A percentile compares a stretch with the other conserved stretches of the same genome.
These are phyloP conservation scores for Pythium aphanidermatum DNA, from an alignment of 352 stramenopile genomes.

Conservation along the genomic window DNA sequence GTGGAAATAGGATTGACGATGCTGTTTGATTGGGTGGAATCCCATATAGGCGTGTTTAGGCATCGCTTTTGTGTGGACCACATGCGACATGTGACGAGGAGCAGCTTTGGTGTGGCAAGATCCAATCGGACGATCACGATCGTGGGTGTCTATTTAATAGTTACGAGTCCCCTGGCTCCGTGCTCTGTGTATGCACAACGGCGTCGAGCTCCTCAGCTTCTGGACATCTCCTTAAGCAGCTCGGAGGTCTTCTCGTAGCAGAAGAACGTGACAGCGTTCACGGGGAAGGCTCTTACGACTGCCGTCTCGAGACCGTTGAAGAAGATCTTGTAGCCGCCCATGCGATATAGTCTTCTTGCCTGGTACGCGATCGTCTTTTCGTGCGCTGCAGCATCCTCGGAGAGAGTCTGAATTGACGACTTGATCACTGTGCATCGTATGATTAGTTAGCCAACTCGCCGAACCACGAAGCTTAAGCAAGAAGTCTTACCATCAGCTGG, in stretches of 20 bases:
- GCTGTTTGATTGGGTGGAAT: slow-evolving; percentile 2
- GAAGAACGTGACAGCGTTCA: slow-evolving; percentile 85
- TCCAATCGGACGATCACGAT: too few relatives aligned
- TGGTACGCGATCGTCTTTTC: slow-evolving; percentile 77
- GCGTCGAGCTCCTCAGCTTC: slow-evolving; percentile 12
- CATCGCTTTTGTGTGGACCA: slow-evolving; percentile 4
- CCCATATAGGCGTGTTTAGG: neutral
- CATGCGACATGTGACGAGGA: slow-evolving; percentile 15
- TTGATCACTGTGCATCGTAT: slow-evolving; percentile 56
- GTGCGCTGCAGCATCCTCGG: slow-evolving; percentile 38
- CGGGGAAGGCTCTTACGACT: slow-evolving; percentile 75
- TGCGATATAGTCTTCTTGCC: slow-evolving; percentile 48
- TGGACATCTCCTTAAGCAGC: slow-evolving; percentile 50
- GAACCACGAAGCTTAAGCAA: neutral
- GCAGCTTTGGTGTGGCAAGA: too few relatives aligned
- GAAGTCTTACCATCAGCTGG: slow-evolving; percentile 72
- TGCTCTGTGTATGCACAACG: neutral
- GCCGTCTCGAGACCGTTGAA: slow-evolving; percentile 71
- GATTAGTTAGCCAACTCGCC: too few relatives aligned
- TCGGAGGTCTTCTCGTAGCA: slow-evolving; percentile 76
- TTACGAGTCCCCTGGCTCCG: slow-evolving; percentile 10
- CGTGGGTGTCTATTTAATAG: slow-evolving; percentile 1
- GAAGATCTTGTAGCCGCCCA: slow-evolving; percentile 67
- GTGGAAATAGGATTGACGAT: slow-evolving; percentile 1
- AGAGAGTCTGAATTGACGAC: slow-evolving; percentile 76